A percentile compares a stretch with the other conserved stretches of the same genome.
phyloP scores from a whole-genome alignment of 169 alveolate species.

The Plasmodium chabaudi region DNA sequence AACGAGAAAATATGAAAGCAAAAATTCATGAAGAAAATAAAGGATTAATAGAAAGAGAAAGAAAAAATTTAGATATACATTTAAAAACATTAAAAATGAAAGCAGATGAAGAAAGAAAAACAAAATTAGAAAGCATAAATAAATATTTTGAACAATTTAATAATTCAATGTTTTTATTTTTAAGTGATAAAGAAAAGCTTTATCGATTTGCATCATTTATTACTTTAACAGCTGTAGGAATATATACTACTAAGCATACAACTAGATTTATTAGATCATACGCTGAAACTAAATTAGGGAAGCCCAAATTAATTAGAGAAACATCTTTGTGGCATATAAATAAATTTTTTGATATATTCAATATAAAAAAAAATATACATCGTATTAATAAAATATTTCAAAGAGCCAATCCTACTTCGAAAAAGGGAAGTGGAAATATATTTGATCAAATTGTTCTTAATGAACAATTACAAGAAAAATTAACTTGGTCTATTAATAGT shows the following conservation, averaged over 20 bases:
- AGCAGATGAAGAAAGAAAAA: slow-evolving; percentile 92
- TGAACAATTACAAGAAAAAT: slow-evolving; percentile 89
- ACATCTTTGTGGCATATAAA: slow-evolving; percentile 89
- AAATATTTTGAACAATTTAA: slow-evolving; percentile 88
- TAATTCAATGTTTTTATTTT: slow-evolving; percentile 81
- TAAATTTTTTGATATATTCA: slow-evolving; percentile 72
- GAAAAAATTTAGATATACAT: slow-evolving; percentile 87
- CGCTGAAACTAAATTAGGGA: slow-evolving; percentile 87
- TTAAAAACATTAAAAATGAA: slow-evolving; percentile 87
- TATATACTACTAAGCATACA: slow-evolving; percentile 64
- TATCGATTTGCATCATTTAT: slow-evolving; percentile 71
- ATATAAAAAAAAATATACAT: slow-evolving; percentile 20
- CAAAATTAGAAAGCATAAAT: slow-evolving; percentile 91
- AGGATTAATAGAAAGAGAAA: slow-evolving; percentile 86
- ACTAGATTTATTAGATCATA: slow-evolving; percentile 64
- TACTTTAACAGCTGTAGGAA: slow-evolving; percentile 67
- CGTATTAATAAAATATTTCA: not conserved
- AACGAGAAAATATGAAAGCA: slow-evolving; percentile 91
- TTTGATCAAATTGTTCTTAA: slow-evolving; percentile 92
- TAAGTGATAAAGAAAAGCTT: slow-evolving; percentile 86
- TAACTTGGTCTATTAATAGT: slow-evolving; percentile 95
- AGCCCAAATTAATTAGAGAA: slow-evolving; percentile 92
- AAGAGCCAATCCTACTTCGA: not conserved
- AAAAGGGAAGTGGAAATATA: slow-evolving; percentile 41
- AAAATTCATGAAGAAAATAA: slow-evolving; percentile 88